These are phyloP conservation scores for Evansstolkia leycettana DNA, from an alignment of 495 filamentous ascomycete genomes.

Conservation along the genomic window DNA sequence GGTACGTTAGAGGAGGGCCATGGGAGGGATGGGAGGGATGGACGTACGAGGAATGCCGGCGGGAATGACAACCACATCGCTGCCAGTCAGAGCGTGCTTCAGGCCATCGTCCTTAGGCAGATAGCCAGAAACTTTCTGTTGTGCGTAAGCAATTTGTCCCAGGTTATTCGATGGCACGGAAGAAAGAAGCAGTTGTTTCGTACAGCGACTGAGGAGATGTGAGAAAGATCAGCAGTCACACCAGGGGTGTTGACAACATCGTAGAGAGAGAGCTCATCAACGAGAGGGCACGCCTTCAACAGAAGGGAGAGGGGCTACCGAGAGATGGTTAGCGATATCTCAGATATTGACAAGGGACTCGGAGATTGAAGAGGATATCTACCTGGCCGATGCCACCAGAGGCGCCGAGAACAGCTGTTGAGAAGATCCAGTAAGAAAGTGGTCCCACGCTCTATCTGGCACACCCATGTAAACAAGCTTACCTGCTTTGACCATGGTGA, in stretches of 20 bases:
- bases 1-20: constrained; percentile 4
- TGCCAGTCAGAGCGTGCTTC: constrained; percentile 75
- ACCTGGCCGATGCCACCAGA: constrained; percentile 99
- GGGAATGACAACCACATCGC: constrained; percentile 91
- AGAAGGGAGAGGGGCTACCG: constrained; percentile 85
- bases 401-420: constrained; percentile 81
- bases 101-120: constrained; percentile 83
- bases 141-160: neutral
- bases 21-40: neutral
- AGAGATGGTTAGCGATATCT: constrained; percentile 4
- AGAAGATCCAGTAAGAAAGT: constrained; percentile 15
- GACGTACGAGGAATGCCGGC: constrained; percentile 91
- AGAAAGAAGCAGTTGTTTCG: constrained; percentile 16
- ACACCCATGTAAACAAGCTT: constrained; percentile 12
- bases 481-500: constrained; percentile 87
- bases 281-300: constrained; percentile 71
- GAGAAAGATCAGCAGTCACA: constrained; percentile 88
- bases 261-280: constrained; percentile 89
- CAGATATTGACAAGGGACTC: neutral
- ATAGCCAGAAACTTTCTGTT: constrained; percentile 80
- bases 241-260: constrained; percentile 99
- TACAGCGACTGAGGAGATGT: constrained; percentile 91
- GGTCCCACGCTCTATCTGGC: too few species aligned
- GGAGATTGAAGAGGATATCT: constrained; percentile 6
- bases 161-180: too few species aligned